Percentiles rank a stretch among this genome's conserved stretches.
Evolutionary conservation across 1,284 basidiomycete species (phyloP).

Genomic region (Leccinum laetum): DNA sequence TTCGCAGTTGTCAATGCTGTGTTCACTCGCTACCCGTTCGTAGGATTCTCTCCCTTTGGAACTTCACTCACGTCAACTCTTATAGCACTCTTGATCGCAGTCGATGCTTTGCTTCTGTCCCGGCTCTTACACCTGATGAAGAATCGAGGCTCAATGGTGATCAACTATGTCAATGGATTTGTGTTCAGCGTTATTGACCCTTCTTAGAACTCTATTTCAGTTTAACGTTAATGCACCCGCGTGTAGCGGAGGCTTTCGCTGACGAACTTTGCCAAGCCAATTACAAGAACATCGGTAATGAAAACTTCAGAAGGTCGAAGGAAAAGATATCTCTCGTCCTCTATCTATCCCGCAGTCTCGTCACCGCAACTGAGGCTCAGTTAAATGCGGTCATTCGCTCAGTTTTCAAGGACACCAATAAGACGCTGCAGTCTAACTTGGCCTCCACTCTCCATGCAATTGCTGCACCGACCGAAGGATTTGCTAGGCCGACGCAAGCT

Average conservation of each 20-base stretch:
- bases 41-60: background rate
- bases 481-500: constrained; percentile 12
- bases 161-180: background rate
- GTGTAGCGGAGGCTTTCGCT: constrained; percentile 19
- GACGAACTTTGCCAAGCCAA: constrained; percentile 21
- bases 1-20: too few species aligned
- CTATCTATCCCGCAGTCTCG: constrained; percentile 18
- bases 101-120: constrained; percentile 15
- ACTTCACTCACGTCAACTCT: background rate
- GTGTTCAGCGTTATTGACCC: background rate
- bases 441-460: constrained; percentile 18
- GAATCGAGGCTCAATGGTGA: constrained; percentile 16
- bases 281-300: constrained; percentile 20
- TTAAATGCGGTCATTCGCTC: constrained; percentile 14
- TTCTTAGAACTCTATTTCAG: constrained; percentile 19
- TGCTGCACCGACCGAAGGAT: background rate
- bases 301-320: constrained; percentile 25
- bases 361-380: constrained; percentile 17
- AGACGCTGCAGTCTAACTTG: constrained; percentile 12
- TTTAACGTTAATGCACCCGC: constrained; percentile 16
- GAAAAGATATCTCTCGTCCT: constrained; percentile 25
- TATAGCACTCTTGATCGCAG: constrained; percentile 23
- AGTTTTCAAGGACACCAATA: constrained; percentile 15
- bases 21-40: too few species aligned
- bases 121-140: constrained; percentile 18